Percentiles rank a stretch among this genome's conserved stretches.
These are phyloP conservation scores for Boletus sp. DNA, from an alignment of 768 basidiomycete species.

Conservation along the genomic window DNA sequence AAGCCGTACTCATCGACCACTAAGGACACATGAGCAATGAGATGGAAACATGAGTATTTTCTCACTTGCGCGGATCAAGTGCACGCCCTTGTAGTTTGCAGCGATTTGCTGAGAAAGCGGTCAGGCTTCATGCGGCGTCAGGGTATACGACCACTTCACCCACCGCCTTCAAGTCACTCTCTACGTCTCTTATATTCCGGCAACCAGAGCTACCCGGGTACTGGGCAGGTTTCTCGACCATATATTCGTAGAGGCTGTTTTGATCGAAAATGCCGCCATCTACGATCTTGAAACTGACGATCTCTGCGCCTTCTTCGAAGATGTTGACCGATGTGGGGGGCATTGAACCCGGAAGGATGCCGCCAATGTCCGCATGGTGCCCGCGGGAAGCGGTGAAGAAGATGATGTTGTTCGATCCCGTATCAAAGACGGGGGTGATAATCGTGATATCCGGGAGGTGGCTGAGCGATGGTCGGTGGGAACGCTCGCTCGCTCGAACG, in stretches of 20 bases:
- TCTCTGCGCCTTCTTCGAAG: conserved; percentile 92
- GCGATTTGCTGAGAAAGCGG: conserved; percentile 71
- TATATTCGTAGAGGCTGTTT: conserved; percentile 69
- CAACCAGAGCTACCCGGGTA: conserved; percentile 89
- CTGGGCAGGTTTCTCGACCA: conserved; percentile 77
- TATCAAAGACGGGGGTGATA: conserved; percentile 87
- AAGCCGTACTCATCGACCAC: conserved; percentile 87
- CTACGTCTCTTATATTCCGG: conserved; percentile 83
- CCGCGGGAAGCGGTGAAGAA: conserved; percentile 94
- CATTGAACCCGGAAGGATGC: conserved; percentile 93
- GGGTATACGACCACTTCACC: conserved; percentile 24
- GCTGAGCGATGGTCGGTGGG: conserved; percentile 27
- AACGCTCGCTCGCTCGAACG: neutral
- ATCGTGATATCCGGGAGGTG: conserved; percentile 89
- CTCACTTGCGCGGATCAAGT: conserved; percentile 77
- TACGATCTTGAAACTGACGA: conserved; percentile 91
- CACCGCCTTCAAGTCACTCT: conserved; percentile 89
- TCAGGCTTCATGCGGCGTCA: neutral
- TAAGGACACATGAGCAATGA: conserved; percentile 29
- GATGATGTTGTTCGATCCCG: conserved; percentile 65
- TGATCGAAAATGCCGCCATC: conserved; percentile 76
- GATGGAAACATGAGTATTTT: conserved; percentile 4
- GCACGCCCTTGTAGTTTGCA: conserved; percentile 89
- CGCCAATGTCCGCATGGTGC: conserved; percentile 93
- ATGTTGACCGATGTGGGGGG: conserved; percentile 89